Evolutionary conservation across 2,329 filamentous ascomycete genomes (phyloP), one percentile per base, ranked within the genome.

Genomic region (Fusarium denticulatum): DNA sequence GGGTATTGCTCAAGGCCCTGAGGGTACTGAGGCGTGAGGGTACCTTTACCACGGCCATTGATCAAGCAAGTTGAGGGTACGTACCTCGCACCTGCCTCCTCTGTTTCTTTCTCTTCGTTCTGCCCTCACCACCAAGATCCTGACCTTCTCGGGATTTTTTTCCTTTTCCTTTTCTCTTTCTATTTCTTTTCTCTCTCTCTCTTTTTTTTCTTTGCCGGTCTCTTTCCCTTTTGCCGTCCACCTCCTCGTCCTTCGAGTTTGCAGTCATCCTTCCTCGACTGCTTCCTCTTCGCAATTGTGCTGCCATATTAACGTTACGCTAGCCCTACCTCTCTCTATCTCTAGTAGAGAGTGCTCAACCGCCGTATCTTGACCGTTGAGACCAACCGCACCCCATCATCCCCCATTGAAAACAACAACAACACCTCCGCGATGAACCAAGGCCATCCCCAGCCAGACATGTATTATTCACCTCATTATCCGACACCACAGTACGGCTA

Each of bases 381-480:
- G 55, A 59, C 42, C 32, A 59, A 34, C 42, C 24, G 56, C 42
- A 59, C 34, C 56, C 24, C 45, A 67, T 53, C 34, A 62, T 40
- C 20, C 50, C 40, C 61, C 53, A 65, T 66, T 66, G 64, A 61
- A 61, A 78, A 75, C 57, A 81, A 78, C 77, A 80, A 82, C n/a
- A 45, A 39, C 32, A 60, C 36, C 42, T 67, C 42, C 80, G 85
- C 86, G 83, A 97, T 98, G 95, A 97, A 97, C 85, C 92, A 88
- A 66, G 62, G 89, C 78, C 89, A 91, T 79, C 65, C 61, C 66
- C 66, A 69, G 30, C 61, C 67, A 70, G 66, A 69, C 1, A 88
- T 97, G 82, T 93, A 95, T 76, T 97, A 97, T 82, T 86, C 92
- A 64, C 93, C 96, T 91, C 92, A 39, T 73, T 97, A 96, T 82